phyloP scores from a whole-genome alignment of 805 yeast species.

The Wickerhamiella vanderwaltii region DNA sequence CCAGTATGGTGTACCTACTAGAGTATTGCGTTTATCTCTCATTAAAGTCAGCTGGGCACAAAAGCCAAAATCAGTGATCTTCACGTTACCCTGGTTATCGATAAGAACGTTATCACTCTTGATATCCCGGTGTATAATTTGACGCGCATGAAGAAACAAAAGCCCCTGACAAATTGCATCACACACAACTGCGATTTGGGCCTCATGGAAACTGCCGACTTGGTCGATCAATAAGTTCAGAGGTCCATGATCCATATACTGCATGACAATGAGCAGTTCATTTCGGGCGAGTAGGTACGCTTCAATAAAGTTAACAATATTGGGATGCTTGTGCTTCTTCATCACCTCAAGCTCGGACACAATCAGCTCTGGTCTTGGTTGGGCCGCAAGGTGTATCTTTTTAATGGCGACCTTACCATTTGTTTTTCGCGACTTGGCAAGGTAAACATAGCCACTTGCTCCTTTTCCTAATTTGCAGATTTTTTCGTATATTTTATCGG shows the following conservation, averaged over 20 bases:
- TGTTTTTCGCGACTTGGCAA: slow-evolving; percentile 27
- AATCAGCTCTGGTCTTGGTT: slow-evolving; percentile 88
- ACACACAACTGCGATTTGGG: slow-evolving; percentile 64
- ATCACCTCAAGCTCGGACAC: slow-evolving; percentile 84
- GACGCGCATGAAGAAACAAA: slow-evolving; percentile 67
- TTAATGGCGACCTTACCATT: slow-evolving; percentile 82
- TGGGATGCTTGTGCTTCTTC: slow-evolving; percentile 56
- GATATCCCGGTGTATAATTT: slow-evolving; percentile 90
- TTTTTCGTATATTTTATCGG: neutral
- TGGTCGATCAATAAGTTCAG: slow-evolving; percentile 58
- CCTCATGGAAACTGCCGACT: slow-evolving; percentile 81
- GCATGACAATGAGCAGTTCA: slow-evolving; percentile 93
- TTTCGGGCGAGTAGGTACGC: slow-evolving; percentile 96
- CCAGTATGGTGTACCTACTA: slow-evolving; percentile 55
- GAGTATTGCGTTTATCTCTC: slow-evolving; percentile 71
- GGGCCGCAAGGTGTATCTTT: slow-evolving; percentile 76
- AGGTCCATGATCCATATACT: slow-evolving; percentile 94
- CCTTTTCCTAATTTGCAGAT: neutral
- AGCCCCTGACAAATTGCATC: slow-evolving; percentile 72
- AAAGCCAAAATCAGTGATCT: slow-evolving; percentile 94
- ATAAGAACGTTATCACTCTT: slow-evolving; percentile 92
- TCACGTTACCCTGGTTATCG: slow-evolving; percentile 77
- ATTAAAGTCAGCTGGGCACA: slow-evolving; percentile 82
- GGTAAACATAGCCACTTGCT: slow-evolving; percentile 6
- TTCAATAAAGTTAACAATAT: slow-evolving; percentile 79